These are phyloP conservation scores for Cyberlindnera maritima DNA, from an alignment of 805 yeast species.

Conservation along the genomic window DNA sequence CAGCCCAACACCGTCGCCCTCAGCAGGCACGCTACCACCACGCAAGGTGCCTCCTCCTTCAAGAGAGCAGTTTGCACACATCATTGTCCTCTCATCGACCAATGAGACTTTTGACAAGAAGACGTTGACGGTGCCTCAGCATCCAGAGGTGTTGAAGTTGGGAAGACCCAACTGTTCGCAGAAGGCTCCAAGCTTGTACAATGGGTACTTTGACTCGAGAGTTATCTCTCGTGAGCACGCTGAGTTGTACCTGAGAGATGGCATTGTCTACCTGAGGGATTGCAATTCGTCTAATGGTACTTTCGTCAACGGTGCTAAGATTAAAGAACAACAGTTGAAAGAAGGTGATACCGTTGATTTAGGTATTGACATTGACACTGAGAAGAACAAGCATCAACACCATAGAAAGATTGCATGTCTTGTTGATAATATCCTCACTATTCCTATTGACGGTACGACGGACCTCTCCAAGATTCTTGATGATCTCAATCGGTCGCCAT, in stretches of 20 bases:
- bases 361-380: constrained; percentile 82
- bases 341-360: constrained; percentile 88
- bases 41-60: not conserved
- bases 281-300: constrained; percentile 94
- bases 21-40: too few relatives aligned
- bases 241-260: constrained; percentile 74
- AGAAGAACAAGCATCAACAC: constrained; percentile 43
- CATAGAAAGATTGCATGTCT: constrained; percentile 86
- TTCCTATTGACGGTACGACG: constrained; percentile 33
- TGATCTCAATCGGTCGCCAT: constrained; percentile 4
- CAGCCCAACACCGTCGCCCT: too few relatives aligned
- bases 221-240: constrained; percentile 95
- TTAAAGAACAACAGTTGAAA: constrained; percentile 60
- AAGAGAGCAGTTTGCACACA: constrained; percentile 40
- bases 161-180: constrained; percentile 81
- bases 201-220: constrained; percentile 92
- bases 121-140: constrained; percentile 71
- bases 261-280: constrained; percentile 76
- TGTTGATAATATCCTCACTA: constrained; percentile 68
- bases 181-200: constrained; percentile 56
- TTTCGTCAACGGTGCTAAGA: constrained; percentile 73
- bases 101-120: constrained; percentile 83
- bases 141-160: constrained; percentile 78
- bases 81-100: constrained; percentile 70
- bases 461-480: constrained; percentile 18